Evolutionary conservation across 2,329 filamentous ascomycete species (phyloP), one percentile per base, ranked within the genome.

Genomic region (Fusarium temperatum): DNA sequence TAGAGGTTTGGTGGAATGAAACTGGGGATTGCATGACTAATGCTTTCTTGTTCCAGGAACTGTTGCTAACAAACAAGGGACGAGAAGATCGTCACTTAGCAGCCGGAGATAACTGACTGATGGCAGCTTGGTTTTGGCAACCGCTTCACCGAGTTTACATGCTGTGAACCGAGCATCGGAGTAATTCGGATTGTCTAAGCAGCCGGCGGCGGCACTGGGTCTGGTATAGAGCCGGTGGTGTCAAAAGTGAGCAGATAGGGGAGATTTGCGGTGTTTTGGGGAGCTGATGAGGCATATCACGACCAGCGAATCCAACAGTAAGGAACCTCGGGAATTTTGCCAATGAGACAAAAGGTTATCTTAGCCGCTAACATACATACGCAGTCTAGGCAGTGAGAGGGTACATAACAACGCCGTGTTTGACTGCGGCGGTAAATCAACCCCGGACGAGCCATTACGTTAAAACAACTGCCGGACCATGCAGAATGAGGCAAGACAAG

Each of bases 401-500:
- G 20, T 24, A 30, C 45, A 15, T 48, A 28, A 59, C 24, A 44
- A 55, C 57, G 56, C 56, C 53, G 67, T 66, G 54, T 59, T 69
- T 62, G 68, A 74, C 55, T 69, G 59, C 54, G 59, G 66, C 55
- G 64, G 59, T 70, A 73, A 62, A 66, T 64, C 45, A 64, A 66
- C 70, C 71, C 73, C 66, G 66, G 71, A 66, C 66, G 77, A 75
- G 77, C 75, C 75, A 78, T 78, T 78, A 78, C 77, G 77, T 78
- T 77, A 78, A 55, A 78, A 64, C 75, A 78, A 78, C 74, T 78
- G 65, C 75, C 69, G 67, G 75, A 78, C 77, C 70, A 78, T 78
- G 77, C 77, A 78, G 77, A 78, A 78, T 77, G 74, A 77, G 77
- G 77, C 74, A 78, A 77, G 75, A 77, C 62, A 72, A 59, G 68